These are phyloP conservation scores for Candida tammaniensis DNA, from an alignment of 805 yeast species.

Conservation along the genomic window DNA sequence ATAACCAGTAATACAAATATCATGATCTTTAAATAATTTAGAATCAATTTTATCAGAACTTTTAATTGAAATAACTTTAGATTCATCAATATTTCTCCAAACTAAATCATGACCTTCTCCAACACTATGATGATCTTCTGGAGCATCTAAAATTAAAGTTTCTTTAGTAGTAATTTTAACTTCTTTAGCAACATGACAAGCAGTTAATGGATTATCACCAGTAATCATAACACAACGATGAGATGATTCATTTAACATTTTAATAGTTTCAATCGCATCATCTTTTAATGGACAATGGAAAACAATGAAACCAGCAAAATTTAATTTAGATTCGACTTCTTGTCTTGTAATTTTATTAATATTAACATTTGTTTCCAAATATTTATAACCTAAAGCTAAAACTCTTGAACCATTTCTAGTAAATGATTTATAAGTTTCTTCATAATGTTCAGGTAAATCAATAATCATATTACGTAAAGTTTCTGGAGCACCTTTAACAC, in stretches of 20 bases:
- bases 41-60: constrained; percentile 56
- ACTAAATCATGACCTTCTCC: constrained; percentile 54
- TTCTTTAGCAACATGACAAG: constrained; percentile 95
- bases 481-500: constrained; percentile 98
- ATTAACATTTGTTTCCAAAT: constrained; percentile 50
- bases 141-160: constrained; percentile 81
- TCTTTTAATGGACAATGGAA: constrained; percentile 96
- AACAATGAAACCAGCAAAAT: constrained; percentile 89
- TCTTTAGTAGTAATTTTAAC: constrained; percentile 84
- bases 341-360: constrained; percentile 64
- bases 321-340: constrained; percentile 68
- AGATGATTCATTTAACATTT: constrained; percentile 90
- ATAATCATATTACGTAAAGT: constrained; percentile 77
- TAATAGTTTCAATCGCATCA: constrained; percentile 87
- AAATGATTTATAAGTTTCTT: constrained; percentile 80
- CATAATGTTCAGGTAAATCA: constrained; percentile 74
- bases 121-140: constrained; percentile 61
- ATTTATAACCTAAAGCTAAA: constrained; percentile 87
- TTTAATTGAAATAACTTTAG: constrained; percentile 63
- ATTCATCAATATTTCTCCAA: constrained; percentile 85
- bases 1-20: constrained; percentile 90
- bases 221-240: constrained; percentile 98
- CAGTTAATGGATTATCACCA: constrained; percentile 98
- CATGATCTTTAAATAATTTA: constrained; percentile 60
- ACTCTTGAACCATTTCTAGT: constrained; percentile 97